Evolutionary conservation across 805 yeast species (phyloP).

Genomic region (Metschnikowia picachoensis): DNA sequence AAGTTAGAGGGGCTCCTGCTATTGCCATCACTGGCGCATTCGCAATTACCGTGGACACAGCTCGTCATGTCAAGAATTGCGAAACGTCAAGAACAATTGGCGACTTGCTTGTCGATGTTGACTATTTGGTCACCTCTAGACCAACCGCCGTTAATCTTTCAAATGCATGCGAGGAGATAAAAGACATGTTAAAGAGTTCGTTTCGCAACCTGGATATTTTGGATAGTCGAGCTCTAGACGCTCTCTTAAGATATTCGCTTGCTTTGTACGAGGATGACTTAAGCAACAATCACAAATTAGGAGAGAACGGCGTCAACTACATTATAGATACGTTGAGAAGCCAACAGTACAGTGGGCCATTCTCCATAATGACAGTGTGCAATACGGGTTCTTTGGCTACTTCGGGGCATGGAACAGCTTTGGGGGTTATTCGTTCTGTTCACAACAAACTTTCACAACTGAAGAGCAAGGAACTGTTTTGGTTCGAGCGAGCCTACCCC

Average conservation of each 20-base stretch:
- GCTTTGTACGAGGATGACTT: constrained; percentile 71
- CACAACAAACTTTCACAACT: constrained; percentile 39
- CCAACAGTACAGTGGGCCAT: constrained; percentile 56
- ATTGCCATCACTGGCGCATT: constrained; percentile 93
- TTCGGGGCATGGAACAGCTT: constrained; percentile 95
- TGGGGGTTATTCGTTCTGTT: constrained; percentile 83
- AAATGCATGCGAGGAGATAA: constrained; percentile 62
- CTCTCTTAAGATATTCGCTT: constrained; percentile 44
- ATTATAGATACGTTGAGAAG: constrained; percentile 43
- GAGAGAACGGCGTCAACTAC: constrained; percentile 75
- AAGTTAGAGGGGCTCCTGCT: constrained; percentile 98
- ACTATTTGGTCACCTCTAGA: constrained; percentile 68
- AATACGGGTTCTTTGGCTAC: constrained; percentile 97
- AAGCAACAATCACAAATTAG: constrained; percentile 72
- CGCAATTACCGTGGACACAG: constrained; percentile 72
- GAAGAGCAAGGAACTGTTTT: constrained; percentile 32
- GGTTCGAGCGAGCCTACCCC: constrained; percentile 72
- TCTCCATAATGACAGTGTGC: constrained; percentile 86
- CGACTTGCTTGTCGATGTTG: constrained; percentile 47
- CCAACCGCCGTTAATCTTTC: constrained; percentile 95
- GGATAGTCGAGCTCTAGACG: constrained; percentile 21
- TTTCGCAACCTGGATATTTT: constrained; percentile 17
- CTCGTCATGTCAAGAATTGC: constrained; percentile 23
- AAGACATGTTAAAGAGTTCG: constrained; percentile 22
- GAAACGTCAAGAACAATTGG: constrained; percentile 22